Base-by-base conservation (phyloP, 441 rosid genomes). In the Omphalea diandra region DNA sequence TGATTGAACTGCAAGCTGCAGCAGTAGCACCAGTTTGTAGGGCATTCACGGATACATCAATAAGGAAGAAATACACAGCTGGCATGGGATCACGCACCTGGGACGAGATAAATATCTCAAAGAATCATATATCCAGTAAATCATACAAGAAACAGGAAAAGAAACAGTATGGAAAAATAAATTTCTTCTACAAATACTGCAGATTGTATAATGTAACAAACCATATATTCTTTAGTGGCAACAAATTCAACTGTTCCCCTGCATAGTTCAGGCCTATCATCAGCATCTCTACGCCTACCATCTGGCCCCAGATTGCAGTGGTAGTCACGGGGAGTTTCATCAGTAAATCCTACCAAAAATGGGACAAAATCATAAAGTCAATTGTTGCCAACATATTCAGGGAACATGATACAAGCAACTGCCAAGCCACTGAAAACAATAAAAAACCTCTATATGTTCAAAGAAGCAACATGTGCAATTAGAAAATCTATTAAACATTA, bases 31-130 rank as follows among this genome's bases (percentile, higher is more conserved):
- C 95, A 32, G 94, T 94, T 81, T 90, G 97, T 70, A 94, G 64
- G 35, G 97, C 93, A 84, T 88, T 87, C 97, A 94, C 79, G 43
- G 97, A 94, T 75, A 94, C 98, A 81, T 91, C 97, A 73, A 94
- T 75, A 58, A 94, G 91, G 76, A 90, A 91, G 84, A 94, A 91
- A 76, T 86, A 91, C 29, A 91, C 93, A 15, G 94, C 95, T 11
- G 94, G 97, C 98, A 94, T 91, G 54, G 98, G 97, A 73, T 94
- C 98, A 77, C 97, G 96, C 67, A 91, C 90, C 98, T 94, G 80
- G 55, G 71, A 73, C 60, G 71, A 79, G 18, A 73, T 44, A 65
- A 35, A 46, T 22, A 67, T 24, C 27, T 40, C 22, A 68, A 56
- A 58, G 7, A 66, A 58, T 68, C 40, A 79, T 10, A 44, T 43